phyloP scores from a whole-genome alignment of 495 filamentous ascomycete genomes.

The Hyaloscypha bicolor region DNA sequence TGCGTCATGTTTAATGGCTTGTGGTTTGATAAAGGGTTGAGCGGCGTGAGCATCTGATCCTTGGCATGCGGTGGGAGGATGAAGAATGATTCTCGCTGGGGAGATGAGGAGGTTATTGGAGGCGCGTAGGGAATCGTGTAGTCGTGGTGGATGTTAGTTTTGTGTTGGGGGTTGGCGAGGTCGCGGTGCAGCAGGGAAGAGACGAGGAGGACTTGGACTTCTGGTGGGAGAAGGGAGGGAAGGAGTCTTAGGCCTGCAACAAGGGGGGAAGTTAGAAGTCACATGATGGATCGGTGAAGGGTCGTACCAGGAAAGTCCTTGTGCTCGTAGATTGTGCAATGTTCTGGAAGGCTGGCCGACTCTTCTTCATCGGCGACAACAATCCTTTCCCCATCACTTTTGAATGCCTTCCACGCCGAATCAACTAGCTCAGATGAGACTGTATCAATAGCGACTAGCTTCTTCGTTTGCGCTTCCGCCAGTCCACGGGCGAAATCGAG shows the following conservation, averaged over 20 bases:
- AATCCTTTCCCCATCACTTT: background rate
- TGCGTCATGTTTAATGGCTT: conserved; percentile 68
- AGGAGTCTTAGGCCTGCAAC: conserved; percentile 69
- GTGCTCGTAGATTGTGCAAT: conserved; percentile 31
- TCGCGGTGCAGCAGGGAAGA: conserved; percentile 75
- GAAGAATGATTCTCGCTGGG: conserved; percentile 46
- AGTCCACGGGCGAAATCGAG: conserved; percentile 47
- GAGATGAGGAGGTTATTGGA: background rate
- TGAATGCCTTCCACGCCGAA: conserved; percentile 21
- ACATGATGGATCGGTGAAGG: background rate
- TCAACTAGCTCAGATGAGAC: conserved; percentile 25
- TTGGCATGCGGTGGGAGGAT: conserved; percentile 43
- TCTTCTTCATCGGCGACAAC: background rate
- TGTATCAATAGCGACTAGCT: conserved; percentile 21
- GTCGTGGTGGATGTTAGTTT: conserved; percentile 88
- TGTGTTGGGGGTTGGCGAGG: conserved; percentile 70
- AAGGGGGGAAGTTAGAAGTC: background rate
- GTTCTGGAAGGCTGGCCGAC: background rate
- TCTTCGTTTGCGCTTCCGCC: conserved; percentile 25
- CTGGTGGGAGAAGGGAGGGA: conserved; percentile 69
- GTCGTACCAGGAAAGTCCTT: conserved; percentile 28
- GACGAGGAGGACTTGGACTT: conserved; percentile 70
- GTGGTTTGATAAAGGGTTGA: conserved; percentile 63
- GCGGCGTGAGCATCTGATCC: conserved; percentile 56
- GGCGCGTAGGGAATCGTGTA: conserved; percentile 70